Evolutionary conservation across 208 protist species (phyloP).

Genomic region (Polymyxa betae): DNA sequence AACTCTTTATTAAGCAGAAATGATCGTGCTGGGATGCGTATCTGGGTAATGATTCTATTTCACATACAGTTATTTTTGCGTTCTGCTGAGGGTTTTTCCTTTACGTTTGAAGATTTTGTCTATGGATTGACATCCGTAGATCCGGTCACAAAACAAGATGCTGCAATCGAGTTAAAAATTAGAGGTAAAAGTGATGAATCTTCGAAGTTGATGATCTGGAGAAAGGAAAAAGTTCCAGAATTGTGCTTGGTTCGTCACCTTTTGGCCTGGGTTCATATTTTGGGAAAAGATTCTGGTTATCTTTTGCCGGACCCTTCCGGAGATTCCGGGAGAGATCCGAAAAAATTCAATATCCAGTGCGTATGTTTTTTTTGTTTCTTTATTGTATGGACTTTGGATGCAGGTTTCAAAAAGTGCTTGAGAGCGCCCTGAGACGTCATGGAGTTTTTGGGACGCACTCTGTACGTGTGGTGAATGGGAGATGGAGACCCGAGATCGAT

Average conservation of each 20-base stretch:
- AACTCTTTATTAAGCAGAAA: neutral
- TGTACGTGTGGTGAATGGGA: too few relatives aligned
- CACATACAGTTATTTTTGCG: neutral
- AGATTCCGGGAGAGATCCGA: neutral
- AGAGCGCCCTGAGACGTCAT: neutral
- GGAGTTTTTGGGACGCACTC: neutral
- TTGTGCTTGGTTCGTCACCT: neutral
- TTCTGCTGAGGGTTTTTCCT: neutral
- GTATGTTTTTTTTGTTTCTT: neutral
- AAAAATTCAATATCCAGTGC: slow-evolving; percentile 14
- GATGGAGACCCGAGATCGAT: too few relatives aligned
- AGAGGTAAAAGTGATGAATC: neutral
- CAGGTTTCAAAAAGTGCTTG: neutral
- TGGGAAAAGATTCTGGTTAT: too few relatives aligned
- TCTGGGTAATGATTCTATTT: neutral
- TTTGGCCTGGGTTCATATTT: neutral
- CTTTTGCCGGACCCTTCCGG: neutral
- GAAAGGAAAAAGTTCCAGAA: neutral
- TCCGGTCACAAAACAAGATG: neutral
- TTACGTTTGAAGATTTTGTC: neutral
- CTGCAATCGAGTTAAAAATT: neutral
- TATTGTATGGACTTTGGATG: neutral
- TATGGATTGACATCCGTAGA: neutral
- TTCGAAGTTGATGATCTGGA: neutral
- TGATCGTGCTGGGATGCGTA: neutral